A percentile compares a stretch with the other conserved stretches of the same genome.
Conservation (phyloP, 2,329 filamentous ascomycete genomes). For the Cladosporium sp. region DNA sequence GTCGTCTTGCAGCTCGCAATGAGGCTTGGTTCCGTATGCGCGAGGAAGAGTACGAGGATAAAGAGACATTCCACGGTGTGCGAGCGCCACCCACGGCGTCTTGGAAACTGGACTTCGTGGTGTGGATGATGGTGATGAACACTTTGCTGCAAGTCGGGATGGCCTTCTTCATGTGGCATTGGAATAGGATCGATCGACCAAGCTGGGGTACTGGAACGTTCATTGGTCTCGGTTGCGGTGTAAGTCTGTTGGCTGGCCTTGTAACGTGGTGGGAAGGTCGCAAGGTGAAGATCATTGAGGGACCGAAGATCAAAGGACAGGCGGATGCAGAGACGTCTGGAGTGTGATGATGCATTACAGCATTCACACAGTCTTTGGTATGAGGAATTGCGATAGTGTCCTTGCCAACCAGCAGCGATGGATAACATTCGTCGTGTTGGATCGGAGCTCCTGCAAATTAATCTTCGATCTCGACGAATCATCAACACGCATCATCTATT, state of each 20-base stretch:
- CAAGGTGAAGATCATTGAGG: constrained; percentile 14
- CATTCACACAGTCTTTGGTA: no score
- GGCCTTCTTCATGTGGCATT: constrained; percentile 69
- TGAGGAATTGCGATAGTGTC: no score
- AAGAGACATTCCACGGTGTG: constrained; percentile 43
- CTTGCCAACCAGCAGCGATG: no score
- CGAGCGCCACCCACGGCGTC: constrained; percentile 60
- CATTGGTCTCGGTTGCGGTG: constrained; percentile 13
- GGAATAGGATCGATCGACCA: constrained; percentile 13
- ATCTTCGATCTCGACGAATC: no score
- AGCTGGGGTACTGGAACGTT: constrained; percentile 11
- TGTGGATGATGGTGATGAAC: constrained; percentile 72
- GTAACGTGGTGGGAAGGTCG: constrained; percentile 13
- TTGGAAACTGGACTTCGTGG: constrained; percentile 72
- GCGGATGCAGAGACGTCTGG: neutral
- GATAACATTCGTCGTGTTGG: no score
- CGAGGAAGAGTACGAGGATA: constrained; percentile 38
- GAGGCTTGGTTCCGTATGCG: constrained; percentile 18
- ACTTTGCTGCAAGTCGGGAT: constrained; percentile 69
- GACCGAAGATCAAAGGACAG: neutral
- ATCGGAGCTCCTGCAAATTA: no score
- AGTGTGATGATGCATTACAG: neutral
- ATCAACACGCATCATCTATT: no score
- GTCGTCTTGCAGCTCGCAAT: constrained; percentile 6
- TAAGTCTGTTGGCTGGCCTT: constrained; percentile 11